Percentiles rank a stretch among this genome's conserved stretches.
Evolutionary conservation across 129 eudicot species (phyloP).

Genomic region (Flaveria bidentis): DNA sequence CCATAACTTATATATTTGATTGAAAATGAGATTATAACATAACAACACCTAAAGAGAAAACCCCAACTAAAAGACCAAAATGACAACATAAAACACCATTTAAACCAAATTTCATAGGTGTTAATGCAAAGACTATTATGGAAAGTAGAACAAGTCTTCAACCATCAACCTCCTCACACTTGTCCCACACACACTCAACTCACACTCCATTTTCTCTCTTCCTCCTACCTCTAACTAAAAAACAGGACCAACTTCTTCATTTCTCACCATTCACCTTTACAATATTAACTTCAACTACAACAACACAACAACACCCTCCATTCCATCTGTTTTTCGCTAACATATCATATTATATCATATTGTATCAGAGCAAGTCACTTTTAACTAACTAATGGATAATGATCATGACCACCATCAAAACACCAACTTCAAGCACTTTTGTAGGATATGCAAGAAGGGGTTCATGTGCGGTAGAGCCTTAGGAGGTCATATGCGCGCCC

Average conservation of each 20-base stretch:
- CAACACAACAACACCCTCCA: constrained; percentile 47
- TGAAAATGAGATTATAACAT: background rate
- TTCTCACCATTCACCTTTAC: constrained; percentile 56
- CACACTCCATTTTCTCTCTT: constrained; percentile 49
- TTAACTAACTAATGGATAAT: constrained; percentile 19
- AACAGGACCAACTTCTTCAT: constrained; percentile 58
- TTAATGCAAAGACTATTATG: background rate
- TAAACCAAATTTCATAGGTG: background rate
- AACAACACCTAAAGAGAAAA: background rate
- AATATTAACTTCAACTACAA: constrained; percentile 57
- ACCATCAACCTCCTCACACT: constrained; percentile 51
- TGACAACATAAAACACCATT: too few species aligned
- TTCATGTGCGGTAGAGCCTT: constrained; percentile 96
- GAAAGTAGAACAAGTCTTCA: constrained; percentile 44
- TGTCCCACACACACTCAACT: constrained; percentile 56
- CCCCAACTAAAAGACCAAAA: too few species aligned
- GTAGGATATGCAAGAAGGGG: constrained; percentile 86
- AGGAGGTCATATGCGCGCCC: constrained; percentile 95
- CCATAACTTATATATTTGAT: too few species aligned
- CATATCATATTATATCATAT: too few species aligned
- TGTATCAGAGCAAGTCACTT: background rate
- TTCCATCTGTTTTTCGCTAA: constrained; percentile 25
- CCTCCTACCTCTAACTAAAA: constrained; percentile 62
- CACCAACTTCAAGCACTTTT: constrained; percentile 70
- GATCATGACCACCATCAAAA: constrained; percentile 40